A percentile compares a stretch with the other conserved stretches of the same genome.
These are phyloP conservation scores for Themeda triandra DNA, from an alignment of 176 grass and related monocot genomes.

Conservation along the genomic window DNA sequence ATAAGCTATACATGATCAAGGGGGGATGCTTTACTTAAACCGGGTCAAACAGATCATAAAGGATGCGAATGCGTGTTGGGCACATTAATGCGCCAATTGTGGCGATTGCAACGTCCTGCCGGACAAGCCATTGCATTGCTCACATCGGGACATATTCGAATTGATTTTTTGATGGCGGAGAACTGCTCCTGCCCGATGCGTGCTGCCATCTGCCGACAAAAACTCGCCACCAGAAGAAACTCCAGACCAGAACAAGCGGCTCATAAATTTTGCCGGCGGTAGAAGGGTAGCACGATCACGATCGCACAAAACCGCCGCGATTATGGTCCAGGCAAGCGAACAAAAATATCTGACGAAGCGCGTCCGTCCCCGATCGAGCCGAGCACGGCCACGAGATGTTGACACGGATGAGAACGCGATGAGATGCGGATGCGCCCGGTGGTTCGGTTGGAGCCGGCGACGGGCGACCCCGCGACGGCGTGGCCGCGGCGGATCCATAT, in stretches of 20 bases:
- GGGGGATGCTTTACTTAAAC: not conserved
- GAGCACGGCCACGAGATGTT: not conserved
- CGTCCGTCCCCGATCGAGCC: not conserved
- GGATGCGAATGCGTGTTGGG: constrained; percentile 2
- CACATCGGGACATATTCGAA: not conserved
- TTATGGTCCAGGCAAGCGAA: not conserved
- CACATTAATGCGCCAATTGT: not conserved
- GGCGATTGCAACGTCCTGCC: not conserved
- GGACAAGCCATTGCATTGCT: not conserved
- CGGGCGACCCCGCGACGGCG: not conserved
- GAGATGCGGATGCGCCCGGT: not conserved
- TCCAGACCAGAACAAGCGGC: not conserved
- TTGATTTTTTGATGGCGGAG: not conserved
- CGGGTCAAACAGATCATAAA: not conserved
- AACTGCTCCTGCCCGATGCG: not conserved
- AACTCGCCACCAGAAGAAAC: not conserved
- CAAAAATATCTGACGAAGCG: constrained; percentile 19
- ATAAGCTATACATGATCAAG: not conserved
- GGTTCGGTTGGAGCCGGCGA: not conserved
- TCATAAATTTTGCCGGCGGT: not conserved
- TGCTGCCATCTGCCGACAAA: not conserved
- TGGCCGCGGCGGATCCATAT: not conserved
- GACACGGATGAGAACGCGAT: not conserved
- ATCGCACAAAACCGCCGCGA: not conserved
- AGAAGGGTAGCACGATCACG: not conserved